These are phyloP conservation scores for Vaccinium myrtillus DNA, from an alignment of 148 eudicot genomes.

Conservation along the genomic window DNA sequence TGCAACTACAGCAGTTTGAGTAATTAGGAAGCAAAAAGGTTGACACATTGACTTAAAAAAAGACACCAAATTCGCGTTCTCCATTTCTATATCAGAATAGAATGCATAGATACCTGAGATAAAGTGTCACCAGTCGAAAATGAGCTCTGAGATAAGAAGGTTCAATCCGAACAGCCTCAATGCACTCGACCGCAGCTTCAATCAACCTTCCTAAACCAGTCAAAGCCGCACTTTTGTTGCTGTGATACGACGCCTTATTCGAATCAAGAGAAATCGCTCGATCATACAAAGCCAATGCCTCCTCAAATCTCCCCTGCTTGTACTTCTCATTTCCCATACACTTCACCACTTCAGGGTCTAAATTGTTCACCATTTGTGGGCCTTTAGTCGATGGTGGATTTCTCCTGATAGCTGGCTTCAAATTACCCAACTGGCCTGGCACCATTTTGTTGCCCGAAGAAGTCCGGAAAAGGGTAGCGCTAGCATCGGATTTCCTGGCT, in stretches of 20 bases:
- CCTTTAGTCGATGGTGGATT: constrained; percentile 14
- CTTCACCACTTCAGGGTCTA: constrained; percentile 57
- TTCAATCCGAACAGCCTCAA: constrained; percentile 60
- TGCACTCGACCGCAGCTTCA: constrained; percentile 62
- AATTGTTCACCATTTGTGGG: constrained; percentile 16
- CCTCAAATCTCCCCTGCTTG: constrained; percentile 62
- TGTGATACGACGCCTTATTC: constrained; percentile 48
- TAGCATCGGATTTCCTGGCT: constrained; percentile 17
- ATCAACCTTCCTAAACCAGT: constrained; percentile 57
- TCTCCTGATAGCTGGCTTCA: constrained; percentile 26
- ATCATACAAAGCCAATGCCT: constrained; percentile 59
- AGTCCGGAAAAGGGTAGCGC: constrained; percentile 21
- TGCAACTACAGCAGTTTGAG: no score
- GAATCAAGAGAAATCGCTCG: constrained; percentile 60
- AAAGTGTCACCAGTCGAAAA: constrained; percentile 59
- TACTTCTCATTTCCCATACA: constrained; percentile 66
- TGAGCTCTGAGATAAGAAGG: constrained; percentile 70
- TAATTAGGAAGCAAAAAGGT: no score
- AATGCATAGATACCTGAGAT: constrained; percentile 45
- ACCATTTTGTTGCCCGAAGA: constrained; percentile 51
- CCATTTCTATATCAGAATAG: no score
- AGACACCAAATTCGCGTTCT: no score
- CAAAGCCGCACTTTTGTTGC: constrained; percentile 69
- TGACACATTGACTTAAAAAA: no score
- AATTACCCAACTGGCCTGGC: constrained; percentile 41